These are phyloP conservation scores for Nicotiana attenuata DNA, from an alignment of 257 asterid genomes.

Conservation along the genomic window DNA sequence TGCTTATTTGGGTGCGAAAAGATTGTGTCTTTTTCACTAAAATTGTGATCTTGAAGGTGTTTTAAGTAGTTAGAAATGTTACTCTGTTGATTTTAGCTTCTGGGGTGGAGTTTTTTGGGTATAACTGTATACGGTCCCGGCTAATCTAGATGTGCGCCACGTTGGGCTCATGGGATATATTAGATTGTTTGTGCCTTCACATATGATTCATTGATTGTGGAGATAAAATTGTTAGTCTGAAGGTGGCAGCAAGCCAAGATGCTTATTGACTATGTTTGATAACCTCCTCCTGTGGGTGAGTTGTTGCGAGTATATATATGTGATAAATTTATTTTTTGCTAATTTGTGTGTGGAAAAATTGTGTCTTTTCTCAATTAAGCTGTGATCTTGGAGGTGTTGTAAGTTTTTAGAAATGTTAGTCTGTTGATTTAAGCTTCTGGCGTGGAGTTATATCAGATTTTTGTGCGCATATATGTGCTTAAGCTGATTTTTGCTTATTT, in stretches of 20 bases:
- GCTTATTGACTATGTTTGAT: conserved; percentile 71
- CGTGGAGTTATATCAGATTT: background rate
- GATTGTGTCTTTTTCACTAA: background rate
- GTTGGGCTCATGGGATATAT: background rate
- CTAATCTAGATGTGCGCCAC: too few species aligned
- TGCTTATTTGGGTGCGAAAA: background rate
- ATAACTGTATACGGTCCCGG: too few species aligned
- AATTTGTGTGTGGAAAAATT: background rate
- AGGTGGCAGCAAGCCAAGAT: conserved; percentile 78
- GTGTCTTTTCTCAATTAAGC: background rate
- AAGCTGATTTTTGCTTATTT: background rate
- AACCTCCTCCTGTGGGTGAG: conserved; percentile 74
- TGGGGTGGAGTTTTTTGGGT: too few species aligned
- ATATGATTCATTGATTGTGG: background rate
- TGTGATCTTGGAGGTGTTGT: background rate
- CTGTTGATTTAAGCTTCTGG: background rate
- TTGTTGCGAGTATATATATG: too few species aligned
- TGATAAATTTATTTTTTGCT: background rate
- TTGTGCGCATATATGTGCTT: background rate
- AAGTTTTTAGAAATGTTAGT: too few species aligned
- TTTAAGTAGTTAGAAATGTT: background rate
- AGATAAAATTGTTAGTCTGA: conserved; percentile 34
- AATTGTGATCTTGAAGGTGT: background rate
- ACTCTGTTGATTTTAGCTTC: too few species aligned
- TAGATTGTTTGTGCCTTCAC: background rate